phyloP scores from a whole-genome alignment of 176 grass and related monocot genomes.

The Hyparrhenia diplandra region DNA sequence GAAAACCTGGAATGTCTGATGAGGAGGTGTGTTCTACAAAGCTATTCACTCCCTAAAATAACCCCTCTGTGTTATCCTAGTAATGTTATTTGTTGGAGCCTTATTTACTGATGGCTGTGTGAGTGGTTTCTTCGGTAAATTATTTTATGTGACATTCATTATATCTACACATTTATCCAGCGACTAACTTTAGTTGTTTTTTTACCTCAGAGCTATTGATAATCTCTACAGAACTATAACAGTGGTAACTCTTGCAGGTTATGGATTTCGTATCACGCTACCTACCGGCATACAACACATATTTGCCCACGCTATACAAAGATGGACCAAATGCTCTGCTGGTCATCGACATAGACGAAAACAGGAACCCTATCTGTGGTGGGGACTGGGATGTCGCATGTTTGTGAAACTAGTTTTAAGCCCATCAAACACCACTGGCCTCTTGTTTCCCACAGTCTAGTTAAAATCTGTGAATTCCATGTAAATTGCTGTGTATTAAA shows the following conservation, averaged over 20 bases:
- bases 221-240: not conserved
- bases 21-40: too few species aligned
- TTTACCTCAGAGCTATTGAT: not conserved
- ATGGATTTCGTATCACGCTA: constrained; percentile 97
- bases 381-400: not conserved
- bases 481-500: too few species aligned
- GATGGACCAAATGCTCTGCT: constrained; percentile 78
- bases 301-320: constrained; percentile 75
- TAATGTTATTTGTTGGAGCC: too few species aligned
- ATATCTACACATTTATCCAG: too few species aligned
- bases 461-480: not conserved
- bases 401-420: not conserved
- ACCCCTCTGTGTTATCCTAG: too few species aligned
- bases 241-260: constrained; percentile 50
- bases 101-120: too few species aligned
- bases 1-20: too few species aligned
- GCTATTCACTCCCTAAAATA: too few species aligned
- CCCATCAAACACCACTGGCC: constrained; percentile 4
- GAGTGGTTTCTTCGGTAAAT: too few species aligned
- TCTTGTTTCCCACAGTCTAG: not conserved
- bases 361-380: constrained; percentile 58
- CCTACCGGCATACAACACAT: constrained; percentile 83
- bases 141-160: too few species aligned
- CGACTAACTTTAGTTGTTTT: not conserved
- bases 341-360: constrained; percentile 85